Conservation (phyloP, 139 green algal species). For the Cymbomonas tetramitiformis region DNA sequence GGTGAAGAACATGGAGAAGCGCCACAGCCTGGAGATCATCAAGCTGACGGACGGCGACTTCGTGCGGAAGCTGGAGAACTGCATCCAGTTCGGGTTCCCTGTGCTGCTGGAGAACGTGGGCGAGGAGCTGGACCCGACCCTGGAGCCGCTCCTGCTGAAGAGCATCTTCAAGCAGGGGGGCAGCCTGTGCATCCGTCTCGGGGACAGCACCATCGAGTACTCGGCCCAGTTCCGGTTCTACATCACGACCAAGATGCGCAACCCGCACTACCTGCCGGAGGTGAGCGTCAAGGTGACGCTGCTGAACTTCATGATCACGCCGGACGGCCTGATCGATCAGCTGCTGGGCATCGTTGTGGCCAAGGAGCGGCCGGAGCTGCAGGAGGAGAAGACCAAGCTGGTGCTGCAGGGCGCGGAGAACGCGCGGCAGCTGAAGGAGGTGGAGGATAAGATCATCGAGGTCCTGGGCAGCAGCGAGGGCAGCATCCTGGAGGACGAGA, state of each 20-base stretch:
- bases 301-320: conserved; percentile 71
- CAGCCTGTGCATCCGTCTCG: conserved; percentile 43
- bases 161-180: conserved; percentile 56
- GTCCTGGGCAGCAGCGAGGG: conserved; percentile 51
- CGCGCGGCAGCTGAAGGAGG: conserved; percentile 58
- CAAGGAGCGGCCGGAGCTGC: conserved; percentile 55
- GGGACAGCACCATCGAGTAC: conserved; percentile 61
- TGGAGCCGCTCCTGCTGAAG: conserved; percentile 64
- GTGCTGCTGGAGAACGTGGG: conserved; percentile 70
- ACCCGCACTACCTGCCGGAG: conserved; percentile 69
- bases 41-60: conserved; percentile 62
- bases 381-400: conserved; percentile 65
- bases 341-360: conserved; percentile 59
- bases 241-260: conserved; percentile 74
- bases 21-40: conserved; percentile 44
- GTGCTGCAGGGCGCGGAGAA: conserved; percentile 58
- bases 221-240: conserved; percentile 62
- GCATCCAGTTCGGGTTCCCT: conserved; percentile 59
- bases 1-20: conserved; percentile 62
- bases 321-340: conserved; percentile 55
- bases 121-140: conserved; percentile 54
- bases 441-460: conserved; percentile 67
- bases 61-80: conserved; percentile 61
- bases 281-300: conserved; percentile 65
- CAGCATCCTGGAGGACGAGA: conserved; percentile 72